phyloP scores from a whole-genome alignment of 192 early-diverging fungal genomes.

The Coemansia aciculifera region DNA sequence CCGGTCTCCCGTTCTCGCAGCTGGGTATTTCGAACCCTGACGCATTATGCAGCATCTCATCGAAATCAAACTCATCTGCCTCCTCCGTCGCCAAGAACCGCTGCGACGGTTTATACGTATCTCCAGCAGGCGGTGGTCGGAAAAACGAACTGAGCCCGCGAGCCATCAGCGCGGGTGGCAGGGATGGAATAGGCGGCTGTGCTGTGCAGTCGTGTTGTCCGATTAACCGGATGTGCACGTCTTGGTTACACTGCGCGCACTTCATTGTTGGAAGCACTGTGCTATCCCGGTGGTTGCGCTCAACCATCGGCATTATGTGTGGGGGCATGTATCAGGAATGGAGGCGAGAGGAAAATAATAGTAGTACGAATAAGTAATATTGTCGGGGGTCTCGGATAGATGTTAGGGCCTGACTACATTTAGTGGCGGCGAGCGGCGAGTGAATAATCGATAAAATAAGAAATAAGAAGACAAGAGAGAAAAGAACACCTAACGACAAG shows the following conservation, averaged over 20 bases:
- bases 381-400: not conserved
- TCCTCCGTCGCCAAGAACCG: conserved; percentile 29
- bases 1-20: conserved; percentile 13
- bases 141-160: conserved; percentile 48
- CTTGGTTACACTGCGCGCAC: conserved; percentile 53
- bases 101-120: conserved; percentile 32
- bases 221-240: conserved; percentile 52
- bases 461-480: not conserved
- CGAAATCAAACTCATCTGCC: conserved; percentile 51
- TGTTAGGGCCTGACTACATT: not conserved
- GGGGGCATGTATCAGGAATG: too few species aligned
- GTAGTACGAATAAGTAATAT: not conserved
- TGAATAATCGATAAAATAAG: not conserved
- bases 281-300: conserved; percentile 48
- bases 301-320: conserved; percentile 28
- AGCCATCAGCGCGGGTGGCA: conserved; percentile 17
- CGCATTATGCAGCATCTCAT: conserved; percentile 42
- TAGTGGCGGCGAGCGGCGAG: not conserved
- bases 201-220: conserved; percentile 42
- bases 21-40: conserved; percentile 10
- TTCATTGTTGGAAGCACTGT: conserved; percentile 52
- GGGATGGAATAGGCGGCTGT: conserved; percentile 31
- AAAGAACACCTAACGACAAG: not conserved
- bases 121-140: conserved; percentile 2
- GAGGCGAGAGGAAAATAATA: not conserved